Conservation (phyloP, 768 basidiomycete genomes). For the Trichaptum fuscoviolaceum region DNA sequence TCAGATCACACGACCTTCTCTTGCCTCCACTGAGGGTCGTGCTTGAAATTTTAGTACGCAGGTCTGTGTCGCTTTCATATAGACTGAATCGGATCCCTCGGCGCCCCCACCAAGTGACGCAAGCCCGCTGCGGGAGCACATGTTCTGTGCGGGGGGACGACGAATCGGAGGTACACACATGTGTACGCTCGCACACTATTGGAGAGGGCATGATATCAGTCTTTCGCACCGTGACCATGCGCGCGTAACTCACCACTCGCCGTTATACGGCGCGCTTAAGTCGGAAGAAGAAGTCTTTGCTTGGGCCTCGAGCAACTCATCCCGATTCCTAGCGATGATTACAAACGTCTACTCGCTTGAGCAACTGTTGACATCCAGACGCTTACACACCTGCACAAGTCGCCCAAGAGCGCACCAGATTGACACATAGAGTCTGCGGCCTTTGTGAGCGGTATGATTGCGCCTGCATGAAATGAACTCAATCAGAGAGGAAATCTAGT, state of each 20-base stretch:
- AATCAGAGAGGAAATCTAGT: too few relatives aligned
- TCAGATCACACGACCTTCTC: not conserved
- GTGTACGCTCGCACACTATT: not conserved
- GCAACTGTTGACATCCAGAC: too few relatives aligned
- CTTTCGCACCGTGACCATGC: not conserved
- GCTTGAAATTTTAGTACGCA: not conserved
- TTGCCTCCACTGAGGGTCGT: not conserved
- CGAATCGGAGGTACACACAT: not conserved
- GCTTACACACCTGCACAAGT: too few relatives aligned
- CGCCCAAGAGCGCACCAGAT: too few relatives aligned
- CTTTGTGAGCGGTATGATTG: too few relatives aligned
- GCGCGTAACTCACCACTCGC: not conserved
- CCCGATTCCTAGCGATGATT: not conserved
- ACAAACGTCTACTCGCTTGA: too few relatives aligned
- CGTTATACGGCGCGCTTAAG: not conserved
- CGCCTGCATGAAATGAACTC: too few relatives aligned
- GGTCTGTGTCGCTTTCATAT: not conserved
- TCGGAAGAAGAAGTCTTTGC: not conserved
- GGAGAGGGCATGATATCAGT: not conserved
- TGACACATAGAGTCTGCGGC: too few relatives aligned
- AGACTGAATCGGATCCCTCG: not conserved
- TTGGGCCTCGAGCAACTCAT: not conserved
- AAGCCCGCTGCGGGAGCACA: not conserved
- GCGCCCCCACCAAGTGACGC: not conserved
- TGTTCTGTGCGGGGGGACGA: not conserved